A percentile compares a stretch with the other conserved stretches of the same genome.
Conservation (phyloP, 495 filamentous ascomycete genomes). For the Penicillium roqueforti region DNA sequence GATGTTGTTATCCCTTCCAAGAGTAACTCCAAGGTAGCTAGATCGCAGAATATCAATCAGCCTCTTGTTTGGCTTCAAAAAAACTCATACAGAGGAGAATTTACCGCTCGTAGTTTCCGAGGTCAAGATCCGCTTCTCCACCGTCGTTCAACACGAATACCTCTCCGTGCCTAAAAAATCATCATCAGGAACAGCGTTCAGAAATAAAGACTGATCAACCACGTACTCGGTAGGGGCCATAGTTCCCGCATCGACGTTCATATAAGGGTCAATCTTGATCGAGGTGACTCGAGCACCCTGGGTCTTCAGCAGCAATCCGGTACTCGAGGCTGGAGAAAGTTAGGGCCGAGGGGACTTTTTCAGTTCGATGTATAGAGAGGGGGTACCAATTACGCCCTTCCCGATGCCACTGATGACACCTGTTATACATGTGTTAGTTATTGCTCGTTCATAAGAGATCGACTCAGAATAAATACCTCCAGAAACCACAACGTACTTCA, state of each 20-base stretch:
- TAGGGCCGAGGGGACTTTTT: slow-evolving; percentile 4
- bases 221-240: slow-evolving; percentile 76
- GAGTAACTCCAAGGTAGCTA: slow-evolving; percentile 24
- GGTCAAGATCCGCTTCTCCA: slow-evolving; percentile 84
- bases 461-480: slow-evolving; percentile 19
- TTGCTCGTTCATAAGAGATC: not conserved
- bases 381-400: slow-evolving; percentile 65
- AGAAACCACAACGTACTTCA: slow-evolving; percentile 29
- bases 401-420: slow-evolving; percentile 79
- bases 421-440: slow-evolving; percentile 21
- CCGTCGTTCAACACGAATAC: slow-evolving; percentile 72
- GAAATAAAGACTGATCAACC: not conserved
- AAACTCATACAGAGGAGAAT: slow-evolving; percentile 59
- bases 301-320: slow-evolving; percentile 78
- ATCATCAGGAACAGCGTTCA: not conserved
- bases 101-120: slow-evolving; percentile 94
- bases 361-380: not conserved
- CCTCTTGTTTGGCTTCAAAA: slow-evolving; percentile 59
- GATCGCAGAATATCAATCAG: slow-evolving; percentile 53
- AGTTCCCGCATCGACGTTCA: slow-evolving; percentile 70
- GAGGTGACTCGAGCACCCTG: slow-evolving; percentile 63
- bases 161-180: slow-evolving; percentile 58
- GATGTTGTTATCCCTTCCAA: slow-evolving; percentile 27
- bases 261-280: slow-evolving; percentile 61
- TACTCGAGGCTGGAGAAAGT: slow-evolving; percentile 41